Evolutionary conservation across 208 protist species (phyloP), one percentile per base, ranked within the genome.

Genomic region (Crithidia expoeki): DNA sequence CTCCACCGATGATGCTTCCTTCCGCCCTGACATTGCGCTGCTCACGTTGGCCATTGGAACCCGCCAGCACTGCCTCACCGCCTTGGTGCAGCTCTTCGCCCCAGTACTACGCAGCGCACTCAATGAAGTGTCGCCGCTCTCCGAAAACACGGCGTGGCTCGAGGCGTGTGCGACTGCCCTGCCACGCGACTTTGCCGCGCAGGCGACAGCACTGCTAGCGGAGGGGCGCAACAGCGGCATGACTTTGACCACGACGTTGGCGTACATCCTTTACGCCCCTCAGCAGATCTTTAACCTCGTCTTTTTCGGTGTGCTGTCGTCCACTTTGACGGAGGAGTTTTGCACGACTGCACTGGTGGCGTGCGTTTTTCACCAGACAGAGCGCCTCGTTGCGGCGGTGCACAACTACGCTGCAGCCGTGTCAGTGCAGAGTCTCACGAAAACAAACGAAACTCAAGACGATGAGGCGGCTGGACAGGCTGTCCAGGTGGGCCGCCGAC

Each of bases 361-460:
- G 0, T 27, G 83, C 16, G 60, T 93, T 16, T 80, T 86, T 42
- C 77, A 81, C 55, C 67, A 80, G 57, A 94, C 86, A 19, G 83
- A 89, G 60, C 21, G 68, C 2, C 52, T 88, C 0, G 69, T 94
- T n/a, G 79, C 83, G 2, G 84, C 85, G 16, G 76, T 84, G 46
- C 81, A 90, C 52, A 92, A 91, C 69, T 92, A 90, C 71, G 72
- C 84, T 6, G 66, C 83, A 6, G 82, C 84, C 32, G 27, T 86
- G 23, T 42, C 68, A 14, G 74, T 74, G 38, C 19, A 30, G 4
- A 2, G 84, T 6, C 1, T 76, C 16, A 17, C 42, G 42, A 17
- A n/a, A 17, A n/a, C n/a, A n/a, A n/a, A n/a, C n/a, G n/a, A n/a
- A n/a, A n/a, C n/a, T n/a, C n/a, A n/a, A n/a, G n/a, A n/a, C n/a